Conservation (phyloP, 768 basidiomycete genomes). For the Cystobasidium tubakii region DNA sequence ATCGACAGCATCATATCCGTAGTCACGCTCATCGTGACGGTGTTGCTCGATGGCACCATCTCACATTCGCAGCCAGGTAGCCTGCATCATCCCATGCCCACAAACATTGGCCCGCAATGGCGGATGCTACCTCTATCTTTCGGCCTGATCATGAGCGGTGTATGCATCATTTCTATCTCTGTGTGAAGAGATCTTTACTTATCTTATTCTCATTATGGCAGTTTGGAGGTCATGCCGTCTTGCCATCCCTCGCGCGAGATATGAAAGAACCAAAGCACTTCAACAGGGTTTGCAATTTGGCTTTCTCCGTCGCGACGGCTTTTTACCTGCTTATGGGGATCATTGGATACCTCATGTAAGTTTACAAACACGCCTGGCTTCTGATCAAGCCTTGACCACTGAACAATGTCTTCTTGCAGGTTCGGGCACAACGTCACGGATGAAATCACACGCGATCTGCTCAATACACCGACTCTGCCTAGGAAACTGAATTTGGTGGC, state of each 20-base stretch:
- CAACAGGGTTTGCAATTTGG: conserved; percentile 72
- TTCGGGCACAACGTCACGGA: conserved; percentile 43
- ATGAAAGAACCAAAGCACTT: conserved; percentile 76
- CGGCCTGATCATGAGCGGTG: conserved; percentile 87
- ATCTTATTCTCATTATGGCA: too few species aligned
- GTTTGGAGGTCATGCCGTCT: conserved; percentile 87
- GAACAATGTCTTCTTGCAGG: conserved; percentile 38
- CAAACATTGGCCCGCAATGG: conserved; percentile 58
- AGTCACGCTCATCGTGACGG: conserved; percentile 64
- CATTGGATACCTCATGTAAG: conserved; percentile 89
- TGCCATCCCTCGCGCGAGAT: conserved; percentile 81
- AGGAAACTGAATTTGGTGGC: conserved; percentile 64
- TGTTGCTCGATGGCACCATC: conserved; percentile 73
- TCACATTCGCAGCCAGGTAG: conserved; percentile 72
- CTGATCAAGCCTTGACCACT: not conserved
- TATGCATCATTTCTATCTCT: conserved; percentile 48
- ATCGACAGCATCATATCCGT: conserved; percentile 61
- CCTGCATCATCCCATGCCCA: conserved; percentile 67
- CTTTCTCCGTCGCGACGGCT: conserved; percentile 57
- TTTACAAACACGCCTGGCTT: too few species aligned
- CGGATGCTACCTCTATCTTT: conserved; percentile 69
- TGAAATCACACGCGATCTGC: conserved; percentile 69
- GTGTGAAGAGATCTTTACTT: too few species aligned
- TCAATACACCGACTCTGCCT: conserved; percentile 68
- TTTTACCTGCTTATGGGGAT: conserved; percentile 62